These are phyloP conservation scores for Pestalotiopsis sp. DNA, from an alignment of 2,329 filamentous ascomycete genomes.

Conservation along the genomic window DNA sequence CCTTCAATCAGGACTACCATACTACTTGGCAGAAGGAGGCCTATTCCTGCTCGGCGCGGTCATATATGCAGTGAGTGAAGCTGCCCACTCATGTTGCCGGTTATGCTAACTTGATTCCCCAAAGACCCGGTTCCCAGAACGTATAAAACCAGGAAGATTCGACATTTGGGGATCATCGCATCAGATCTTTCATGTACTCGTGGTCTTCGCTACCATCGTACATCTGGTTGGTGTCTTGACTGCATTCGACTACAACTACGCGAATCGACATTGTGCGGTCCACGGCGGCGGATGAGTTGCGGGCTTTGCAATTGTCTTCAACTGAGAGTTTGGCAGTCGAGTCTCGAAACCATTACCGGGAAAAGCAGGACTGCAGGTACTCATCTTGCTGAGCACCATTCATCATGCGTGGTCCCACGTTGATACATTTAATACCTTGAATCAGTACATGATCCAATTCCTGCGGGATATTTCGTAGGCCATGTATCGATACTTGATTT, in stretches of 20 bases:
- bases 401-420: too few species aligned
- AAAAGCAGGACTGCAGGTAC: too few species aligned
- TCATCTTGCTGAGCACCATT: too few species aligned
- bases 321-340: too few species aligned
- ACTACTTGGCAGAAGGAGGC: conserved; percentile 41
- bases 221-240: conserved; percentile 39
- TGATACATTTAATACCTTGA: too few species aligned
- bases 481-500: too few species aligned
- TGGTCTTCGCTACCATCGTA: conserved; percentile 41
- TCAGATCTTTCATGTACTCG: conserved; percentile 48
- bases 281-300: background rate
- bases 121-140: conserved; percentile 46
- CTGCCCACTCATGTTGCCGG: background rate
- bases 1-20: conserved; percentile 41
- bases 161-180: conserved; percentile 47
- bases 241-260: conserved; percentile 22
- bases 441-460: too few species aligned
- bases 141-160: conserved; percentile 41
- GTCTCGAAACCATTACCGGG: too few species aligned
- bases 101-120: background rate
- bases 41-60: conserved; percentile 38
- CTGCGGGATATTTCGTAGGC: too few species aligned
- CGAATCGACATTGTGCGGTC: conserved; percentile 11
- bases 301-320: background rate
- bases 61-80: conserved; percentile 40